Evolutionary conservation across 441 rosid species (phyloP).

Genomic region (Caryocar brasiliense): DNA sequence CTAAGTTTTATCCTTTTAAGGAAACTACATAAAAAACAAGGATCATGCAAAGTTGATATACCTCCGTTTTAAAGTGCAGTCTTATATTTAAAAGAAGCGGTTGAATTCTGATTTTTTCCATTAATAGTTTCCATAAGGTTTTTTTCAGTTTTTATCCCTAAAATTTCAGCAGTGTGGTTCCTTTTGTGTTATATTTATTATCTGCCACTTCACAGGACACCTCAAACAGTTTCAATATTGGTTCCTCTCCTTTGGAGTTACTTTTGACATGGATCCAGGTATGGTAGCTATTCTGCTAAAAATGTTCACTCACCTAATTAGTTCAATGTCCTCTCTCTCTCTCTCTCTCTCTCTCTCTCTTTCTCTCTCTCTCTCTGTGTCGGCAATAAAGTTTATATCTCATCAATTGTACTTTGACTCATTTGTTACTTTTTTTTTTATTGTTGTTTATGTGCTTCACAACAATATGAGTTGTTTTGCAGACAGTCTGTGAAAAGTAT

Average conservation of each 20-base stretch:
- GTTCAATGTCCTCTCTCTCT: background rate
- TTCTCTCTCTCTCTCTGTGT: background rate
- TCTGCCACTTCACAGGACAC: conserved; percentile 29
- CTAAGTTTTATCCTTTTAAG: background rate
- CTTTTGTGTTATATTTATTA: background rate
- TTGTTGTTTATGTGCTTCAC: background rate
- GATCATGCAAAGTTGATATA: no score
- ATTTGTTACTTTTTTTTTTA: background rate
- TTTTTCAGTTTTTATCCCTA: background rate
- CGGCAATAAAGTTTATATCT: background rate
- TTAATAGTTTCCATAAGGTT: background rate
- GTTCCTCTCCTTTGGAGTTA: conserved; percentile 44
- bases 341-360: background rate
- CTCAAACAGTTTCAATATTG: conserved; percentile 10
- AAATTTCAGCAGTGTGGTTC: background rate
- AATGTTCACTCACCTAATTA: background rate
- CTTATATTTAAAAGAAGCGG: background rate
- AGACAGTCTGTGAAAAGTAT: conserved; percentile 61
- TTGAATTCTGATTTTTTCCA: conserved; percentile 4
- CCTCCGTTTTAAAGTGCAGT: no score
- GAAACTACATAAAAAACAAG: no score
- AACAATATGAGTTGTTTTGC: conserved; percentile 14
- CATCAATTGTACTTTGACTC: background rate
- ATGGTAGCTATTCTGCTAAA: background rate
- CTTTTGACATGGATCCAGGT: conserved; percentile 88